Evolutionary conservation across 2,329 filamentous ascomycete species (phyloP), one percentile per base, ranked within the genome.

Genomic region (Parascedosporium putredinis): DNA sequence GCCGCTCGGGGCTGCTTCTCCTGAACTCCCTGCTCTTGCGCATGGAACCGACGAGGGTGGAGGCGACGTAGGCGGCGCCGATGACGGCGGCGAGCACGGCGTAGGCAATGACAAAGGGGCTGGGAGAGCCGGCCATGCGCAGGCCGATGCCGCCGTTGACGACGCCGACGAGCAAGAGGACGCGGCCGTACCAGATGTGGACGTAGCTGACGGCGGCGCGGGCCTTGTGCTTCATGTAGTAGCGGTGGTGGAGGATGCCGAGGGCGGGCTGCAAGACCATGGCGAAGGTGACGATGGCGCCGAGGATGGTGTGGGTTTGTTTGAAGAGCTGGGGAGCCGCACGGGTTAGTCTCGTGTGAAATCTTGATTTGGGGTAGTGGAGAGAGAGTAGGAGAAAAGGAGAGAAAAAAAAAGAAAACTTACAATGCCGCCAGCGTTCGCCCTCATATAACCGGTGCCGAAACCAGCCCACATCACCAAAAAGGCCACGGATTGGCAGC

Each of bases 121-220:
- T 62, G 1, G 63, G 55, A 1, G 71, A 68, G 14, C 56, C 54
- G 1, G 75, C 68, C 14, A 81, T 65, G 54, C 72, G 53, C 24
- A 85, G 64, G 3, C 81, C 81, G 3, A 84, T 62, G 0, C 80
- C 81, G 50, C 81, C 81, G 56, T 84, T 84, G 56, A 84, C 60
- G 42, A 83, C 68, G 23, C 78, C 81, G 2, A 83, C 59, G 16
- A 76, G 50, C 54, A 85, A 75, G 40, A 84, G 61, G 1, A 66
- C 56, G 16, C 81, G 73, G 10, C 81, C 81, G 57, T 73, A 80
- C 78, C 78, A 84, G 55, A 82, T 74, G 58, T 85, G 81, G 1
- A 67, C 59, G 55, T 81, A 64, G 54, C 76, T 79, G 53, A 81
- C 59, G 36, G 67, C 14, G 5, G 73, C 73, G 31, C 80, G 76